Conservation (phyloP, 179 eudicot genomes). For the Beta corolliflora region DNA sequence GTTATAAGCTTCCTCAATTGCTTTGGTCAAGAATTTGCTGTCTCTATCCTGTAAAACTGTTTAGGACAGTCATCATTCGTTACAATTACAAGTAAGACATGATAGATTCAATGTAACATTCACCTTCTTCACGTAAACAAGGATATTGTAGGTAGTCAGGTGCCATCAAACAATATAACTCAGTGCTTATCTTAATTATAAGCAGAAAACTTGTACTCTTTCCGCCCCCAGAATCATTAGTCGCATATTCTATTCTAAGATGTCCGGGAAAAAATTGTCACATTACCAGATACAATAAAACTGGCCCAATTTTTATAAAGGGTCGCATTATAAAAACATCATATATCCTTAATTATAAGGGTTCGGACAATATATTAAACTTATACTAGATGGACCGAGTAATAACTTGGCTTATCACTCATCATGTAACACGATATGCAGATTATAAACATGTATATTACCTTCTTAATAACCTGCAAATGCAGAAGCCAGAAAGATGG, state of each 20-base stretch:
- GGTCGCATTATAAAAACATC: background rate
- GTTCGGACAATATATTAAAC: background rate
- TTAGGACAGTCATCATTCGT: slow-evolving; percentile 1
- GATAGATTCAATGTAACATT: background rate
- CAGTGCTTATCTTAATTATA: background rate
- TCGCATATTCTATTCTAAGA: no score
- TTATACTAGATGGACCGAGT: no score
- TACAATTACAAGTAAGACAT: slow-evolving; percentile 1
- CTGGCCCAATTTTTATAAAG: no score
- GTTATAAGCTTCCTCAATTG: slow-evolving; percentile 87
- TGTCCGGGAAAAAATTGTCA: no score
- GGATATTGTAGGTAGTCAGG: background rate
- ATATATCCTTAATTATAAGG: no score
- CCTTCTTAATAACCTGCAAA: slow-evolving; percentile 87
- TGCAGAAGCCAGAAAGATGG: slow-evolving; percentile 76
- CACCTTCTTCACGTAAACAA: background rate
- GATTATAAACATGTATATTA: slow-evolving; percentile 23
- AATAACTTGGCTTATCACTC: no score
- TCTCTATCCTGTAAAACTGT: slow-evolving; percentile 87
- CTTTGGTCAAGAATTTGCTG: slow-evolving; percentile 63
- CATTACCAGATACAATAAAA: no score
- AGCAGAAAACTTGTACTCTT: no score
- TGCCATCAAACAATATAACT: background rate
- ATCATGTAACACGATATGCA: no score
- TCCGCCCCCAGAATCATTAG: no score